Conservation (phyloP, 345 rosid genomes). For the Moricandia moricandioides region DNA sequence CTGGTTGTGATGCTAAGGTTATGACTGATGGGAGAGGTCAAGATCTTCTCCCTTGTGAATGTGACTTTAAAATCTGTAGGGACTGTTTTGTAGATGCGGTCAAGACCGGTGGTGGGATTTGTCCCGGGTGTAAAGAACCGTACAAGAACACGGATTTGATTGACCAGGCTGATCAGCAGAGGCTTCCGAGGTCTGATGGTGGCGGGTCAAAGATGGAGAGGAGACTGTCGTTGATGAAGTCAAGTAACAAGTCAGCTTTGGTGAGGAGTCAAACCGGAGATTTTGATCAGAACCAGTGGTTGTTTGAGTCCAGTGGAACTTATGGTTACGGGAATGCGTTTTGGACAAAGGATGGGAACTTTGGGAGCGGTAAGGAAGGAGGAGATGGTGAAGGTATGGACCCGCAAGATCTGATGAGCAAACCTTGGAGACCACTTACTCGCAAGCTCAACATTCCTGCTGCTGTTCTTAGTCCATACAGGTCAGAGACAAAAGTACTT, state of each 20-base stretch:
- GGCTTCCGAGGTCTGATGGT: constrained; percentile 59
- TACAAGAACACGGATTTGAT: constrained; percentile 82
- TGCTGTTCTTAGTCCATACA: constrained; percentile 85
- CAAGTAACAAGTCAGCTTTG: constrained; percentile 63
- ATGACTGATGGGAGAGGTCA: constrained; percentile 89
- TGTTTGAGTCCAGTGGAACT: constrained; percentile 86
- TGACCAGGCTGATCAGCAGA: constrained; percentile 57
- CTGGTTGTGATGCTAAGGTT: constrained; percentile 91
- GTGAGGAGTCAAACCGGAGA: constrained; percentile 97
- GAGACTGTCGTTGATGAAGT: constrained; percentile 90
- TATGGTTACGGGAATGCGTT: constrained; percentile 97
- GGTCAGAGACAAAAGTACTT: constrained; percentile 38
- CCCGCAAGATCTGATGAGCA: constrained; percentile 71
- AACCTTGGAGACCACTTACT: constrained; percentile 97
- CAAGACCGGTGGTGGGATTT: constrained; percentile 73
- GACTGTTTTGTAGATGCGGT: constrained; percentile 94
- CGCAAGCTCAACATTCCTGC: constrained; percentile 93
- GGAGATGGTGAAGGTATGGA: constrained; percentile 61
- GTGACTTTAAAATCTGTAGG: constrained; percentile 92
- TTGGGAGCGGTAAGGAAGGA: constrained; percentile 66
- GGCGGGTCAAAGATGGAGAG: constrained; percentile 83
- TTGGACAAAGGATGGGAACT: constrained; percentile 90
- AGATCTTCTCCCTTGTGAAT: constrained; percentile 93
- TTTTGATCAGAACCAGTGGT: constrained; percentile 92
- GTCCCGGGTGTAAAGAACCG: constrained; percentile 89